These are phyloP conservation scores for Lobosporangium transversale DNA, from an alignment of 192 early-diverging fungal genomes.

Conservation along the genomic window DNA sequence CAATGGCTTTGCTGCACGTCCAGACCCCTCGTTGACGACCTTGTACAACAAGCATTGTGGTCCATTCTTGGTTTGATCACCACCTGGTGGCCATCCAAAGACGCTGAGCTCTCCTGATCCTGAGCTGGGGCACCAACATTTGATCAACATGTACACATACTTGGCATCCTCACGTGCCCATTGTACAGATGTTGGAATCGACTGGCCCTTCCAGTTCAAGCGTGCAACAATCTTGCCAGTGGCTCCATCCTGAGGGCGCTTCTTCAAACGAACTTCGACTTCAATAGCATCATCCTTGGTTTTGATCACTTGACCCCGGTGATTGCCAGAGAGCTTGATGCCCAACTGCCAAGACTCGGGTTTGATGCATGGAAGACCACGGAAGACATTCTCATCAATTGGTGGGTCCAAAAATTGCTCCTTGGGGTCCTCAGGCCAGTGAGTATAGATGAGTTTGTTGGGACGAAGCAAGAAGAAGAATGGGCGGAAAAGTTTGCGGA, in stretches of 20 bases:
- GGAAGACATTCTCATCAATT: constrained; percentile 56
- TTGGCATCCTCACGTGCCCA: constrained; percentile 34
- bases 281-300: constrained; percentile 45
- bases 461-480: constrained; percentile 66
- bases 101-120: constrained; percentile 39
- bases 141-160: constrained; percentile 42
- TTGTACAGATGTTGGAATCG: constrained; percentile 20
- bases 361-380: constrained; percentile 52
- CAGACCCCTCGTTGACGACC: constrained; percentile 43
- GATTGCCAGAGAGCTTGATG: constrained; percentile 36
- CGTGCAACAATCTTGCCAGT: constrained; percentile 47
- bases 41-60: constrained; percentile 44
- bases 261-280: constrained; percentile 41
- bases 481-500: constrained; percentile 59
- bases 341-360: constrained; percentile 48
- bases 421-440: constrained; percentile 60
- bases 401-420: constrained; percentile 62
- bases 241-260: constrained; percentile 30
- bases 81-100: constrained; percentile 54
- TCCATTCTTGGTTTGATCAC: constrained; percentile 53
- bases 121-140: constrained; percentile 32
- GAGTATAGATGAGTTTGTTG: constrained; percentile 64
- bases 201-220: constrained; percentile 50
- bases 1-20: constrained; percentile 37
- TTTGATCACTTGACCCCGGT: constrained; percentile 33